Conservation (phyloP, 1,139 yeast genomes). For the Lodderomyces theae region DNA sequence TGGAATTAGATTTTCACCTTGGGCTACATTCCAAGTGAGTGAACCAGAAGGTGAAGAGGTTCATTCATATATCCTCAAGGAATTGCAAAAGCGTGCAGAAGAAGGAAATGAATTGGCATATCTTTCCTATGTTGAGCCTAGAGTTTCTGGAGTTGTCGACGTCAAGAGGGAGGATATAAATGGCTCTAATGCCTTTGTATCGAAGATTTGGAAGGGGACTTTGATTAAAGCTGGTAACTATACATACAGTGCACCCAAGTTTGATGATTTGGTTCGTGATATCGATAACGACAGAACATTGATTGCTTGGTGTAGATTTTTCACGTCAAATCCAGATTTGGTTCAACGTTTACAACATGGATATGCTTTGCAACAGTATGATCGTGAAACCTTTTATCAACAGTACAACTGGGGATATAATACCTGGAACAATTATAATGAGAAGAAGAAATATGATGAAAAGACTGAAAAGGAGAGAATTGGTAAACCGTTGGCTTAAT, state of each 20-base stretch:
- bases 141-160: constrained; percentile 18
- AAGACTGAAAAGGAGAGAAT: constrained; percentile 16
- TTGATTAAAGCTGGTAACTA: constrained; percentile 49
- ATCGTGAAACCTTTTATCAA: constrained; percentile 24
- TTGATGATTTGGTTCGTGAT: constrained; percentile 20
- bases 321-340: constrained; percentile 53
- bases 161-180: constrained; percentile 15
- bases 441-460: constrained; percentile 16
- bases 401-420: constrained; percentile 27
- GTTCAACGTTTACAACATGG: constrained; percentile 46
- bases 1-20: constrained; percentile 64
- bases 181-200: constrained; percentile 35
- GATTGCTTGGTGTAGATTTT: constrained; percentile 46
- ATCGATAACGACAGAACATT: constrained; percentile 38
- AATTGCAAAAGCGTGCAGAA: constrained; percentile 39
- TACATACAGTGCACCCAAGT: constrained; percentile 24
- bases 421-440: constrained; percentile 19
- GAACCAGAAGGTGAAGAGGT: constrained; percentile 33
- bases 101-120: constrained; percentile 45
- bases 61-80: constrained; percentile 34
- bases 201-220: constrained; percentile 47
- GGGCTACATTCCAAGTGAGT: constrained; percentile 41
- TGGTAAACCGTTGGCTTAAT: constrained; percentile 15
- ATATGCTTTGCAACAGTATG: constrained; percentile 33
- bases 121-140: constrained; percentile 52